Percentiles rank a stretch among this genome's conserved stretches.
Conservation (phyloP, 225 moss, liverwort and hornwort genomes). For the Sphagnum tenellum region DNA sequence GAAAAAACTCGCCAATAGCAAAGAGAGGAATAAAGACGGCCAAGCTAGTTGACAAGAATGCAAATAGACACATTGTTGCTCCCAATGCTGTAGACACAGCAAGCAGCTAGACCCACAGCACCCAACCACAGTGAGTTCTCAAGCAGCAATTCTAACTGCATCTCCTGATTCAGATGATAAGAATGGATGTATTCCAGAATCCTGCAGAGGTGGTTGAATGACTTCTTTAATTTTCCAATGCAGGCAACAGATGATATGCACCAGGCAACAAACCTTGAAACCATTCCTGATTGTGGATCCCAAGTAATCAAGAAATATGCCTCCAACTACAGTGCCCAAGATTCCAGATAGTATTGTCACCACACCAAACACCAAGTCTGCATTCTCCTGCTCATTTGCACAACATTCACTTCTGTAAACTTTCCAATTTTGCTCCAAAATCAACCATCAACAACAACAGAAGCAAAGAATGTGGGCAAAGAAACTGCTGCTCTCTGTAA, state of each 20-base stretch:
- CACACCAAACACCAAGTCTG: constrained; percentile 78
- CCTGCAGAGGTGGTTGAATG: too few species aligned
- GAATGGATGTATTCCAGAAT: too few species aligned
- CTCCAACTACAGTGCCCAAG: constrained; percentile 80
- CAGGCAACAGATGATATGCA: too few species aligned
- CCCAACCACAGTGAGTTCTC: background rate
- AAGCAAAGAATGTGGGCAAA: too few species aligned
- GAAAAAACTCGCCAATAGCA: constrained; percentile 74
- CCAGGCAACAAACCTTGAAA: constrained; percentile 46
- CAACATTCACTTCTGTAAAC: background rate
- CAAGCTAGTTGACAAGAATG: constrained; percentile 56
- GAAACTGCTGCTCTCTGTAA: too few species aligned
- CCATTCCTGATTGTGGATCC: constrained; percentile 77
- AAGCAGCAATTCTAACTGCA: too few species aligned
- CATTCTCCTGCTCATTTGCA: constrained; percentile 48
- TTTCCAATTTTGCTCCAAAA: too few species aligned
- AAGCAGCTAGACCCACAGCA: constrained; percentile 33
- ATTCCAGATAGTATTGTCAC: constrained; percentile 87
- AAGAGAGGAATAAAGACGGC: constrained; percentile 59
- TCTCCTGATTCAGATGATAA: too few species aligned
- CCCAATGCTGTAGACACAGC: constrained; percentile 54
- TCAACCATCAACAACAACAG: too few species aligned
- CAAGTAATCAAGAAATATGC: constrained; percentile 61
- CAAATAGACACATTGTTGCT: constrained; percentile 47
- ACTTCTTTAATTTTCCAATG: too few species aligned